Conservation (phyloP, 179 eudicot species). For the Spinacia oleracea region DNA sequence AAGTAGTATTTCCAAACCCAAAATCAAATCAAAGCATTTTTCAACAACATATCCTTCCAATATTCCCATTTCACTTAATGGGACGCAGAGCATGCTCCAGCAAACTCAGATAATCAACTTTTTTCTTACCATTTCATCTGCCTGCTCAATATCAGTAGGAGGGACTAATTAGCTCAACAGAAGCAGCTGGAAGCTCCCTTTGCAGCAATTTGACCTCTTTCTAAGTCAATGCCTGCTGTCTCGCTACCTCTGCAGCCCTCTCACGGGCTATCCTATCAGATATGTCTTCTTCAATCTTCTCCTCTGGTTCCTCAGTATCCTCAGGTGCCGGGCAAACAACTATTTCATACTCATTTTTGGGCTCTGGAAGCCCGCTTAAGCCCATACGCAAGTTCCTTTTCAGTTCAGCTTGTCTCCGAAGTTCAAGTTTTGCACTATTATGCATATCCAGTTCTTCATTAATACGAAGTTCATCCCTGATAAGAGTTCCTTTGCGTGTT, state of each 20-base stretch:
- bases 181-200: conserved; percentile 89
- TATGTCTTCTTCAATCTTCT: conserved; percentile 97
- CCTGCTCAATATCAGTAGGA: conserved; percentile 88
- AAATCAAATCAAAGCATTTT: background rate
- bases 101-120: conserved; percentile 74
- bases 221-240: conserved; percentile 76
- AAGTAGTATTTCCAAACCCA: background rate
- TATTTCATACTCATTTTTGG: conserved; percentile 93
- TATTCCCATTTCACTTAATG: too few relatives aligned
- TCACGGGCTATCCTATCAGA: conserved; percentile 92
- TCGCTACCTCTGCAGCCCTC: conserved; percentile 93
- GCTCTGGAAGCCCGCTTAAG: conserved; percentile 77
- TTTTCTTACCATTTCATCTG: conserved; percentile 89
- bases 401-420: conserved; percentile 71
- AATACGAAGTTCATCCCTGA: conserved; percentile 90
- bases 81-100: conserved; percentile 97
- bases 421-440: conserved; percentile 75
- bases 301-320: conserved; percentile 82
- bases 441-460: conserved; percentile 87
- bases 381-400: conserved; percentile 81
- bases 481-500: conserved; percentile 95
- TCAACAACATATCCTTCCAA: background rate
- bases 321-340: conserved; percentile 75
- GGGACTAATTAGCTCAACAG: conserved; percentile 85
- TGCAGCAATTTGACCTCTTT: conserved; percentile 94